Base-by-base conservation (phyloP, 768 basidiomycete genomes). In the Rubroboletus pulcherrimus region DNA sequence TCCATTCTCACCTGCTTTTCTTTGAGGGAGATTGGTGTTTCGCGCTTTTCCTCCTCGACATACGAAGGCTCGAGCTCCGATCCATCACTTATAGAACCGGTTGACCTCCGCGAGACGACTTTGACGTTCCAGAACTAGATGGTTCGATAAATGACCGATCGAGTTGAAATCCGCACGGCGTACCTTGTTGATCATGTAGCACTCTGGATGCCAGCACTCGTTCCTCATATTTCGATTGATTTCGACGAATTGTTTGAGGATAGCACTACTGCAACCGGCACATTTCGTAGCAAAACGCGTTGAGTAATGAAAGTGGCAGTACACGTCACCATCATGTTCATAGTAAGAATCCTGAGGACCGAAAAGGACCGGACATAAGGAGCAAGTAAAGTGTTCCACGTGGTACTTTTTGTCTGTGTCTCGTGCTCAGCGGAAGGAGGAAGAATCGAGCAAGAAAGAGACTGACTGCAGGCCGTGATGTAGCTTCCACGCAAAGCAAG, bases 191-290 rank as follows among this genome's bases (percentile, higher is more conserved):
- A 99, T 98, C 96, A 98, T 98, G 73, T 98, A 98, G 72, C 97
- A 99, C 73, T 99, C 97, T 52, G 97, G 97, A 80, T 99, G 97
- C 96, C 97, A 99, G 68, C 96, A 98, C 76, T 99, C 97, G 74
- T 99, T 95, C 61, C 87, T 81, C 82, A 91, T 92, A 74, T 98
- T 98, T 57, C 97, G 84, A 67, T 99, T 98, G 74, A 99, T 98
- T 76, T 99, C 97, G 58, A 99, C 97, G 67, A 98, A 99, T 73
- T 99, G 97, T 76, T 99, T 99, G 63, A 99, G 76, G 59, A 99
- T 99, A 17, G 97, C 97, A 56, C 88, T 97, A 63, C 85, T 91
- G 74, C 97, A 99, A 6, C 97, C 97, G 0, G 93, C 95, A 69
- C 97, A 99, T 72, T 98, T 98, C 46, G 94, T 96, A 1, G 97